Conservation (phyloP, 495 filamentous ascomycete species). For the Friedmanniomyces endolithicus region DNA sequence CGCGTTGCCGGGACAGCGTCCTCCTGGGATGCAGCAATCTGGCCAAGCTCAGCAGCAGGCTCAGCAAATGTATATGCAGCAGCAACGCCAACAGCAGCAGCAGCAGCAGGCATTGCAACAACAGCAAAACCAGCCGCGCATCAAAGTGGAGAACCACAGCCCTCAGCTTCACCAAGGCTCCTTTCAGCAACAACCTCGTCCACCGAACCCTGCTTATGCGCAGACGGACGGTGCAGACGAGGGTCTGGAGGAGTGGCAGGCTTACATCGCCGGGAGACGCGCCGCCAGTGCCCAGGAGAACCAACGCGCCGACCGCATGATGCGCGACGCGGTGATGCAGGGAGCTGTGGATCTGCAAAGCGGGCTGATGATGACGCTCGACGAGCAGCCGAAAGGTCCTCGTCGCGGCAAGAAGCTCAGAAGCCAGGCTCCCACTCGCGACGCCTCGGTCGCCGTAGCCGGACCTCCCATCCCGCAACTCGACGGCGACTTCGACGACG, state of each 20-base stretch:
- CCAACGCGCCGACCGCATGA: slow-evolving; percentile 45
- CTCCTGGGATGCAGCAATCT: slow-evolving; percentile 33
- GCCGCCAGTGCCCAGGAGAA: slow-evolving; percentile 36
- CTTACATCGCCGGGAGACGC: slow-evolving; percentile 41
- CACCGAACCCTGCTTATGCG: slow-evolving; percentile 31
- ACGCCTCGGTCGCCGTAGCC: neutral
- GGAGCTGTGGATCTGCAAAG: slow-evolving; percentile 60
- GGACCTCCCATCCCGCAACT: slow-evolving; percentile 37
- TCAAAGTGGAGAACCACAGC: slow-evolving; percentile 20
- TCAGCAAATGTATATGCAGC: slow-evolving; percentile 34
- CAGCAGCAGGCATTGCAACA: slow-evolving; percentile 22
- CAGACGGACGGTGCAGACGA: slow-evolving; percentile 67
- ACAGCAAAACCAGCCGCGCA: slow-evolving; percentile 20
- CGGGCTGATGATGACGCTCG: slow-evolving; percentile 62
- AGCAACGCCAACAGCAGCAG: slow-evolving; percentile 33
- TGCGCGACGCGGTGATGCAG: slow-evolving; percentile 56
- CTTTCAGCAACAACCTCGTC: slow-evolving; percentile 33
- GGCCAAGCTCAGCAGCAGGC: slow-evolving; percentile 36
- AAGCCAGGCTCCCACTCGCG: slow-evolving; percentile 13
- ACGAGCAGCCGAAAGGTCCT: slow-evolving; percentile 24
- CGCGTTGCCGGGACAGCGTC: slow-evolving; percentile 33
- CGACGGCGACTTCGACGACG: slow-evolving; percentile 53
- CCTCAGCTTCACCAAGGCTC: slow-evolving; percentile 8
- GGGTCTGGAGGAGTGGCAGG: slow-evolving; percentile 43
- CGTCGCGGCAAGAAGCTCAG: slow-evolving; percentile 27